phyloP scores from a whole-genome alignment of 352 stramenopile species.

The Halophytophthora batemanensis region DNA sequence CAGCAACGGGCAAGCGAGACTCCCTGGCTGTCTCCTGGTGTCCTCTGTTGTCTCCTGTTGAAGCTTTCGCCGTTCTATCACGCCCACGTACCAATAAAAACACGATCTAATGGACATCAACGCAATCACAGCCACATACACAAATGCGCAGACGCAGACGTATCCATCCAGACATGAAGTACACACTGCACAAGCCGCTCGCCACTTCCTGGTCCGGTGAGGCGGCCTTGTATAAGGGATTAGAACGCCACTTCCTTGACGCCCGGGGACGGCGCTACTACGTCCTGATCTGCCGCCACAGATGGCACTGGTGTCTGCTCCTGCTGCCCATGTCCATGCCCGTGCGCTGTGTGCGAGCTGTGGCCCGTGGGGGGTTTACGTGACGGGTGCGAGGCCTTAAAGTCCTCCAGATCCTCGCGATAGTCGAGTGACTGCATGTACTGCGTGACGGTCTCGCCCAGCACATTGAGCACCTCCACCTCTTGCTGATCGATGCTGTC shows the following conservation, averaged over 20 bases:
- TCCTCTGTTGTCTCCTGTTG: too few species aligned
- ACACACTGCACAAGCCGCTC: too few species aligned
- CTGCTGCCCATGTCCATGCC: too few species aligned
- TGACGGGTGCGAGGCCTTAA: slow-evolving; percentile 42
- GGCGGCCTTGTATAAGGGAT: slow-evolving; percentile 1
- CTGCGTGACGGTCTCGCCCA: slow-evolving; percentile 85
- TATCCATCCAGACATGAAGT: too few species aligned
- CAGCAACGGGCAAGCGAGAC: too few species aligned
- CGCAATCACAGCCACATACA: slow-evolving; percentile 5
- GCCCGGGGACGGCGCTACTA: slow-evolving; percentile 13
- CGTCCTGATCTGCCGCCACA: slow-evolving; percentile 23
- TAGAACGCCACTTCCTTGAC: slow-evolving; percentile 87
- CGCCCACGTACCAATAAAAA: too few species aligned
- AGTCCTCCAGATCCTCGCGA: slow-evolving; percentile 67
- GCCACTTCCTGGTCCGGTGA: too few species aligned
- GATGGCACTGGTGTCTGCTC: background rate
- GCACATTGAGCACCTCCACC: slow-evolving; percentile 82
- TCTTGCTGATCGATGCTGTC: slow-evolving; percentile 83
- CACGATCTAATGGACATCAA: too few species aligned
- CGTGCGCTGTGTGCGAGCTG: slow-evolving; percentile 6
- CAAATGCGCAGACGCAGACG: background rate
- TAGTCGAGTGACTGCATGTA: slow-evolving; percentile 88
- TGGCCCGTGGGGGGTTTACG: slow-evolving; percentile 21
- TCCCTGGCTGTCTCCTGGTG: too few species aligned
- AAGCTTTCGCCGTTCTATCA: too few species aligned